Evolutionary conservation across 2,329 filamentous ascomycete species (phyloP).

Genomic region (Phaeosphaeria sp.): DNA sequence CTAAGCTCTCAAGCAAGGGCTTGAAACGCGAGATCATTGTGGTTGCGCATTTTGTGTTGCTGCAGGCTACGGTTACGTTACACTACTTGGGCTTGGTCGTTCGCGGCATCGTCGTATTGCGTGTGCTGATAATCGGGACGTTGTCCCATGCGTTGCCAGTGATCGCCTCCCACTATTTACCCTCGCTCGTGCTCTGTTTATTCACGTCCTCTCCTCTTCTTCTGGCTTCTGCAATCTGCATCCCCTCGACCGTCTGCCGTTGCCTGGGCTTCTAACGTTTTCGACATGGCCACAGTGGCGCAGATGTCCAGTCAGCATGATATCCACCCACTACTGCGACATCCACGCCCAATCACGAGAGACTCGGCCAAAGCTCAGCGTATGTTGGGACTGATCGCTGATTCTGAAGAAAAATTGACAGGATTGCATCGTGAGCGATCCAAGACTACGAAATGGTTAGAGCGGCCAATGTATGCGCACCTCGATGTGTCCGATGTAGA

Average conservation of each 20-base stretch:
- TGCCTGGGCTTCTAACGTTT: background rate
- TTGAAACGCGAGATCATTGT: conserved; percentile 26
- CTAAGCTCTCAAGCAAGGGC: conserved; percentile 28
- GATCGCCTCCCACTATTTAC: conserved; percentile 24
- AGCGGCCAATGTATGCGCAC: conserved; percentile 32
- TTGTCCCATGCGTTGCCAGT: conserved; percentile 25
- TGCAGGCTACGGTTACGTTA: conserved; percentile 27
- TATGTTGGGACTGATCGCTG: conserved; percentile 32
- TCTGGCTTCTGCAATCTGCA: background rate
- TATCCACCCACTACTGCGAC: conserved; percentile 32
- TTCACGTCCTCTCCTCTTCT: conserved; percentile 6
- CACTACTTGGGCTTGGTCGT: conserved; percentile 24
- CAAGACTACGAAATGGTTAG: conserved; percentile 35
- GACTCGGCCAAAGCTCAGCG: conserved; percentile 36
- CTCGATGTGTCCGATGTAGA: conserved; percentile 24
- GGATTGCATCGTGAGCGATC: conserved; percentile 30
- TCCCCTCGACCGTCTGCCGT: background rate
- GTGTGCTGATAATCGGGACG: conserved; percentile 30
- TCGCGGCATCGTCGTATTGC: conserved; percentile 25
- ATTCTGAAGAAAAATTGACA: conserved; percentile 25
- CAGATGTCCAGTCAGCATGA: conserved; percentile 23
- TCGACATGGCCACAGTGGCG: conserved; percentile 31
- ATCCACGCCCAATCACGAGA: conserved; percentile 33
- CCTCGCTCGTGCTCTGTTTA: conserved; percentile 14
- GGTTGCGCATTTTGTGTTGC: conserved; percentile 18